A percentile compares a stretch with the other conserved stretches of the same genome.
phyloP scores from a whole-genome alignment of 768 basidiomycete species.

The Macrolepiota dolichaula region DNA sequence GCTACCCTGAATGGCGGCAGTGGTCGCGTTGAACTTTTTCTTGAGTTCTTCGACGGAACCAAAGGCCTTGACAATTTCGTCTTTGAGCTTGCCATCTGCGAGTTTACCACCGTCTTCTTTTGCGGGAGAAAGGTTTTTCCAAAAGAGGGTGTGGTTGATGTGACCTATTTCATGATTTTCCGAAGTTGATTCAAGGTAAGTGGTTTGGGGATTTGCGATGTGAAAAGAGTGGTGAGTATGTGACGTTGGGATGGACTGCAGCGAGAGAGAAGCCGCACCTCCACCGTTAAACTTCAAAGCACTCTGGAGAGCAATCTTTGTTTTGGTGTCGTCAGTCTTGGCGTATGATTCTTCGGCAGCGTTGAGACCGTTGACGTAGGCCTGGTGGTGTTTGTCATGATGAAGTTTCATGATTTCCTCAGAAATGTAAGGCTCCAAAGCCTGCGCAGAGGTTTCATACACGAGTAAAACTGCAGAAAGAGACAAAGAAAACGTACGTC shows the following conservation, averaged over 20 bases:
- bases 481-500: constrained; percentile 30
- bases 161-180: constrained; percentile 51
- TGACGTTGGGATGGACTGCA: neutral
- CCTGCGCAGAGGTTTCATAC: constrained; percentile 23
- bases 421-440: constrained; percentile 92
- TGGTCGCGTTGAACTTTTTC: constrained; percentile 81
- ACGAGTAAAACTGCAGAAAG: neutral
- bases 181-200: neutral
- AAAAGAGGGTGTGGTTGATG: constrained; percentile 95
- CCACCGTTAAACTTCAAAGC: constrained; percentile 97
- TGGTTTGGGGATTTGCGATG: neutral
- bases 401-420: constrained; percentile 92
- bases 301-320: constrained; percentile 83
- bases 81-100: constrained; percentile 61
- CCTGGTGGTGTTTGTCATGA: constrained; percentile 94
- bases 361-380: constrained; percentile 91
- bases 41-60: constrained; percentile 70
- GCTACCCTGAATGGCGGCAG: constrained; percentile 85
- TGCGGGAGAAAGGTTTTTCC: constrained; percentile 85
- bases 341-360: constrained; percentile 79
- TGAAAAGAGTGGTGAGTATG: neutral
- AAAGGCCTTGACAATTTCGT: constrained; percentile 58
- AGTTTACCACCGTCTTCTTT: constrained; percentile 62
- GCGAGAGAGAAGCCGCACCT: constrained; percentile 68
- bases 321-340: constrained; percentile 64